Evolutionary conservation across 2,329 filamentous ascomycete genomes (phyloP), one percentile per base, ranked within the genome.

Genomic region (Fusarium napiforme): DNA sequence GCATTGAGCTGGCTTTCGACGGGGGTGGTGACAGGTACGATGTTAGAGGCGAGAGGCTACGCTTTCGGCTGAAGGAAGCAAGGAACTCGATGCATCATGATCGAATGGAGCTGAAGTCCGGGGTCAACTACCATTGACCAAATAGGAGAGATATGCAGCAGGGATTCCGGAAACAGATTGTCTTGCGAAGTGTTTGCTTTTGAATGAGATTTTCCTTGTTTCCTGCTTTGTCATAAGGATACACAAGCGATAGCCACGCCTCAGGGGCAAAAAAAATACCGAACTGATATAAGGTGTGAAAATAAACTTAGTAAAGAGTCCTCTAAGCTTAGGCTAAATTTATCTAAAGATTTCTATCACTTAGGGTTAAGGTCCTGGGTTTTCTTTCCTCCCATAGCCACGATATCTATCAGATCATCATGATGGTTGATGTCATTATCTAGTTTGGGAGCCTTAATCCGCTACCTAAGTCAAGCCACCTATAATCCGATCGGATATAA

Each of bases 401-500:
- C 18, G 8, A 14, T 18, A 10, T 7, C 26, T 7, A 21, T 28
- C 18, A 26, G 10, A 34, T 34, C 19, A 10, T 58, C 5, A 28
- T n/a, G 10, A 10, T 23, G 9, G 9, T 16, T 59, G 56, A 59
- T 59, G 56, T 59, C 42, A 59, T 59, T 28, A 11, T 59, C 34
- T 46, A 0, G 1, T 28, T 50, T 5, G 23, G 56, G 40, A 36
- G 23, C 0, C 8, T 50, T 37, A 59, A 50, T 28, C 42, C 56
- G 42, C 32, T 15, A 4, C 3, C 21, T 50, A 50, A 55, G 19
- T 18, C 23, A 59, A 36, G 45, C 34, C 42, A 50, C 23, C 10
- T 49, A 34, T n/a, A 45, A 45, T 19, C 4, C 8, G 42, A 50
- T 59, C 42, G 56, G 32, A 58, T 58, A 50, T 50, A 58, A 30